Conservation (phyloP, 805 yeast species). For the Suhomyces xylopsoci region DNA sequence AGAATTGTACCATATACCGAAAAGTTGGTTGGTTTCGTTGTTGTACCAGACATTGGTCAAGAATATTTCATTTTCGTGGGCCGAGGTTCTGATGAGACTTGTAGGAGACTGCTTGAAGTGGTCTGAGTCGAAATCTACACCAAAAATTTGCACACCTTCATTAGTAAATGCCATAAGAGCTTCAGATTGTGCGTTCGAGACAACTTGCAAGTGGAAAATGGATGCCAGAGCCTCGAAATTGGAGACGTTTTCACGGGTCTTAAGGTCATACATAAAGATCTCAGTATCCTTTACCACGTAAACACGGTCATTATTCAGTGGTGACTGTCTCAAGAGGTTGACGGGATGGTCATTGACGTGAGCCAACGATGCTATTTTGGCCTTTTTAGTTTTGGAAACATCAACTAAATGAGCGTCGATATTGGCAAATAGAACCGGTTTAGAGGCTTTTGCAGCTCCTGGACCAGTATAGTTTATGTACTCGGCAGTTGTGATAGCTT, state of each 20-base stretch:
- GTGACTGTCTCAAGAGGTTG: slow-evolving; percentile 32
- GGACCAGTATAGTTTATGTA: slow-evolving; percentile 11
- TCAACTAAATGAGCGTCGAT: slow-evolving; percentile 28
- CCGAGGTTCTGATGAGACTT: slow-evolving; percentile 15
- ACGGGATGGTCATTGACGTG: slow-evolving; percentile 29
- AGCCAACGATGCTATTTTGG: slow-evolving; percentile 5
- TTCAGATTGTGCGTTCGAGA: slow-evolving; percentile 15
- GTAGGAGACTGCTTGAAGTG: slow-evolving; percentile 7
- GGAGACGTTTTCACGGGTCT: slow-evolving; percentile 23
- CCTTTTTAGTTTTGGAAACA: slow-evolving; percentile 16
- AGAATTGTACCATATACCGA: slow-evolving; percentile 40
- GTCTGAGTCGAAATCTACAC: slow-evolving; percentile 8
- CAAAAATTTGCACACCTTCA: slow-evolving; percentile 32
- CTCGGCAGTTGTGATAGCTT: slow-evolving; percentile 17
- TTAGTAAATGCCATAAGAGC: slow-evolving; percentile 27
- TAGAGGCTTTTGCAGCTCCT: slow-evolving; percentile 12
- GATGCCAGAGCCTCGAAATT: slow-evolving; percentile 30
- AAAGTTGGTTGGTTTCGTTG: slow-evolving; percentile 19
- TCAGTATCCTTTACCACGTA: slow-evolving; percentile 13
- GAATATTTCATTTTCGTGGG: slow-evolving; percentile 8
- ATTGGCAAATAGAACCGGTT: slow-evolving; percentile 10
- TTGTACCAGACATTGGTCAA: slow-evolving; percentile 31
- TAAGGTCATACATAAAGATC: slow-evolving; percentile 32
- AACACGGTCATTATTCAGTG: slow-evolving; percentile 26
- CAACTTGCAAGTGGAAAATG: slow-evolving; percentile 25